phyloP scores from a whole-genome alignment of 2,329 filamentous ascomycete species.

The Verticillium dahliae region DNA sequence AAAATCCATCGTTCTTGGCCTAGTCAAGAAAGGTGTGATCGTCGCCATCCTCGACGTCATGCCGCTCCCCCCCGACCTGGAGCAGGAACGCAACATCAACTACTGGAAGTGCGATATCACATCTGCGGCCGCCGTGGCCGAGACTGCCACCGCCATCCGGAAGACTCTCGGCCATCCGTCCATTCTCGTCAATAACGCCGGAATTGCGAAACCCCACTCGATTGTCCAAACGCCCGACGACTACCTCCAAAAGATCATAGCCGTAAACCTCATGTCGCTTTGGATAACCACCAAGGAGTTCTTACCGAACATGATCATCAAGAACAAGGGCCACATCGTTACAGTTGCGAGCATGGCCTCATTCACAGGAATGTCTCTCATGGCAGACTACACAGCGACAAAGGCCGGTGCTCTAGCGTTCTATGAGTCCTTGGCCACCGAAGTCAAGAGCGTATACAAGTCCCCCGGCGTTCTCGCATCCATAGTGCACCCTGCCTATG shows the following conservation, averaged over 20 bases:
- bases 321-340: conserved; percentile 55
- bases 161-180: conserved; percentile 30
- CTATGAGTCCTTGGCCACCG: conserved; percentile 45
- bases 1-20: not conserved
- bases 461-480: conserved; percentile 47
- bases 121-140: not conserved
- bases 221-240: conserved; percentile 42
- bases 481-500: conserved; percentile 26
- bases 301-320: conserved; percentile 46
- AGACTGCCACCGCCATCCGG: not conserved
- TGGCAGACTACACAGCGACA: conserved; percentile 51
- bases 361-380: conserved; percentile 41
- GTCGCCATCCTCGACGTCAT: not conserved
- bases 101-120: not conserved
- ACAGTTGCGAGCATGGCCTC: conserved; percentile 51
- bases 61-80: not conserved
- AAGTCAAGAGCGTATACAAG: conserved; percentile 42
- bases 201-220: conserved; percentile 37
- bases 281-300: conserved; percentile 52
- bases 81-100: not conserved
- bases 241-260: conserved; percentile 47
- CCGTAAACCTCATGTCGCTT: conserved; percentile 51
- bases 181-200: conserved; percentile 55
- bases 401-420: conserved; percentile 53
- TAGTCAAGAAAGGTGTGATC: not conserved